phyloP scores from a whole-genome alignment of 768 basidiomycete genomes.

The Ramaria rubella region DNA sequence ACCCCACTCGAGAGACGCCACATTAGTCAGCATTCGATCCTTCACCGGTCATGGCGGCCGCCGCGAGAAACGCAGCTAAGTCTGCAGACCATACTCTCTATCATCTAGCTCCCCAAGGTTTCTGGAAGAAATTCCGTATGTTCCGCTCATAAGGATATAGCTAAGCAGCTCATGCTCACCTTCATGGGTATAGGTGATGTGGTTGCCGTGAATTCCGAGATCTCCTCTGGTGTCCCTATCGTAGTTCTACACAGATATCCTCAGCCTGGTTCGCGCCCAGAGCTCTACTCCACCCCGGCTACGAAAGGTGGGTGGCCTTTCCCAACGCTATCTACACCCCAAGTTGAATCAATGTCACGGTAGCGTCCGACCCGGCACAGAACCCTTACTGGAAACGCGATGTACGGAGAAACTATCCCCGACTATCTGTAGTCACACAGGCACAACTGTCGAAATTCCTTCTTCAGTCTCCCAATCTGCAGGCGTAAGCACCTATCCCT shows the following conservation, averaged over 20 bases:
- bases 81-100: slow-evolving; percentile 77
- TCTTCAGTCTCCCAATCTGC: slow-evolving; percentile 63
- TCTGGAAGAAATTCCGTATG: slow-evolving; percentile 96
- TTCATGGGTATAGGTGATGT: slow-evolving; percentile 56
- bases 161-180: neutral
- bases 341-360: slow-evolving; percentile 5
- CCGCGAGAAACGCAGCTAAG: slow-evolving; percentile 54
- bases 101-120: slow-evolving; percentile 82
- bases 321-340: neutral
- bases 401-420: slow-evolving; percentile 88
- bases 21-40: slow-evolving; percentile 3
- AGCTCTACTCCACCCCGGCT: slow-evolving; percentile 81
- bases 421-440: slow-evolving; percentile 84
- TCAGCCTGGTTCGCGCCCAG: slow-evolving; percentile 81
- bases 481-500: slow-evolving; percentile 45
- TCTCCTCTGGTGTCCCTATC: slow-evolving; percentile 84
- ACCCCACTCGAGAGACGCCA: neutral
- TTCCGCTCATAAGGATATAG: slow-evolving; percentile 11
- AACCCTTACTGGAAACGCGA: slow-evolving; percentile 97
- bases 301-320: slow-evolving; percentile 58
- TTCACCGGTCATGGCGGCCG: slow-evolving; percentile 1
- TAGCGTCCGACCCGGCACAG: slow-evolving; percentile 80
- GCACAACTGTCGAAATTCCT: slow-evolving; percentile 71
- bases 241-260: slow-evolving; percentile 69
- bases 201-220: slow-evolving; percentile 80